Conservation (phyloP, 805 yeast genomes). For the Candida chauliodis region DNA sequence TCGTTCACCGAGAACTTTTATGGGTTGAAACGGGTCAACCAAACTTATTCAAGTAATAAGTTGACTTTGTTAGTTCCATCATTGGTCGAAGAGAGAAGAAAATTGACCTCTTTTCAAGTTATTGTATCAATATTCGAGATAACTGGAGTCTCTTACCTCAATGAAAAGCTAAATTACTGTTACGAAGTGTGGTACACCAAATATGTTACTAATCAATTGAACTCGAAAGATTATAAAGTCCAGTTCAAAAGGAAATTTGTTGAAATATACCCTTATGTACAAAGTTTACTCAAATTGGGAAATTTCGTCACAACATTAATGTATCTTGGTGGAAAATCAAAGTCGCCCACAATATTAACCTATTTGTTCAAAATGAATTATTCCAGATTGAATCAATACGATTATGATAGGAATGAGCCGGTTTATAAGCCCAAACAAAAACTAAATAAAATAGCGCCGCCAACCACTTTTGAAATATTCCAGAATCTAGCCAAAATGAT, state of each 20-base stretch:
- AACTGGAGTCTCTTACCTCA: conserved; percentile 64
- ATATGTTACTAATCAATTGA: conserved; percentile 47
- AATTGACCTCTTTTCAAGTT: conserved; percentile 53
- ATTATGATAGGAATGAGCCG: conserved; percentile 37
- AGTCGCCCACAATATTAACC: conserved; percentile 62
- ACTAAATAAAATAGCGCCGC: conserved; percentile 37
- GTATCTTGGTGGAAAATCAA: conserved; percentile 63
- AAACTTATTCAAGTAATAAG: conserved; percentile 30
- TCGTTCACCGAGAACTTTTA: conserved; percentile 90
- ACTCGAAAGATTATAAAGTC: conserved; percentile 25
- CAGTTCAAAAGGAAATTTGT: conserved; percentile 42
- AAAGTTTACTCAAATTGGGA: conserved; percentile 41
- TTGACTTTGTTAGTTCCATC: conserved; percentile 36
- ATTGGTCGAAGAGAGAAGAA: conserved; percentile 47
- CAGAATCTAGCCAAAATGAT: conserved; percentile 19
- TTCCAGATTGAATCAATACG: conserved; percentile 55
- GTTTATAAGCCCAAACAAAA: conserved; percentile 12
- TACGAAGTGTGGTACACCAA: conserved; percentile 64
- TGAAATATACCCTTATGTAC: conserved; percentile 58
- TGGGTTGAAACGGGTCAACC: conserved; percentile 68
- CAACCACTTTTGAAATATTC: conserved; percentile 35
- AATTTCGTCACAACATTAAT: conserved; percentile 58
- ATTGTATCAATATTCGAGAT: conserved; percentile 53
- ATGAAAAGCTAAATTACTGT: conserved; percentile 61
- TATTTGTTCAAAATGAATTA: conserved; percentile 59